Evolutionary conservation across 1,284 basidiomycete species (phyloP), one percentile per base, ranked within the genome.

Genomic region (Fomitopsis betulina): DNA sequence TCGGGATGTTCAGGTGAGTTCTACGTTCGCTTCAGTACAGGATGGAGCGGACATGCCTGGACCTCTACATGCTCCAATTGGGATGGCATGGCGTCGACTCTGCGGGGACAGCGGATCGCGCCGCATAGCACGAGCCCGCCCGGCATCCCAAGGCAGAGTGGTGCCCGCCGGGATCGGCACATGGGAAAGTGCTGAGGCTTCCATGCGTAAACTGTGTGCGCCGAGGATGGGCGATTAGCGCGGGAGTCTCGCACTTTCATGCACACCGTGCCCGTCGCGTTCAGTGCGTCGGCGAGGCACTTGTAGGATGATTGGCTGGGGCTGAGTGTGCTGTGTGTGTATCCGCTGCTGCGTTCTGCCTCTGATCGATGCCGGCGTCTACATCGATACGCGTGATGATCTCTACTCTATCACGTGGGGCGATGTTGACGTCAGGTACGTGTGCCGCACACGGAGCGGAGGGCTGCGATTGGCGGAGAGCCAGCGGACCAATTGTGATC

Each of bases 1-100:
- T 96, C 72, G 94, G 93, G 59, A 93, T 93, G 93, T 94, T 94
- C 78, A 92, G 88, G 90, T 90, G 71, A 63, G 85, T 70, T 32
- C 40, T 13, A 17, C 21, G 35, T 9, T 15, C 52, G 60, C 15
- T 30, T 39, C 50, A 35, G 58, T 10, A 7, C 38, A 42, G 27
- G 53, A 39, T 37, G 27, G 40, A 21, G 33, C 30, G 39, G 37
- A n/a, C 35, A 12, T 9, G 53, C 25, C 27, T n/a, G 21, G 38
- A 17, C 33, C 25, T 8, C 23, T 13, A 23, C 39, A 12, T 25
- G 30, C 13, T 9, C 38, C 13, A 10, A 25, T 15, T 38, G 35
- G 38, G 9, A 32, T 35, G 49, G 32, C n/a, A 35, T 27, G 30
- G 32, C 19, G 32, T 7, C 10, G 8, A 30, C 27, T 19, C 33